These are phyloP conservation scores for Fusarium albosuccineum DNA, from an alignment of 2,329 filamentous ascomycete species.

Conservation along the genomic window DNA sequence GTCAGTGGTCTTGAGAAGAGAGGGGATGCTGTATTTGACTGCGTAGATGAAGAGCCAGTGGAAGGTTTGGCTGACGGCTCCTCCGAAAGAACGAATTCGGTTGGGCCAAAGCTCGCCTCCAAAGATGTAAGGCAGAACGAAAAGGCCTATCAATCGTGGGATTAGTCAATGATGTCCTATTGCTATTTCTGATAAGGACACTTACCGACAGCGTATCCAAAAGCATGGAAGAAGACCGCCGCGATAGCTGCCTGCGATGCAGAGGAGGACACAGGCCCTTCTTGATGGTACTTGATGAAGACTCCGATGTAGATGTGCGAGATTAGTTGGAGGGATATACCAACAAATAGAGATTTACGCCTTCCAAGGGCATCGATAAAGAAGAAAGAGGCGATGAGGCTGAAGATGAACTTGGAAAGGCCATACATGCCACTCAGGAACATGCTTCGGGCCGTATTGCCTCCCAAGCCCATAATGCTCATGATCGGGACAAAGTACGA, in stretches of 20 bases:
- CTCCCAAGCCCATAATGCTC: slow-evolving; percentile 43
- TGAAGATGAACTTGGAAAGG: slow-evolving; percentile 58
- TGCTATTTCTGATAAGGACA: slow-evolving; percentile 3
- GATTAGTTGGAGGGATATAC: slow-evolving; percentile 54
- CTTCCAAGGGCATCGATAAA: slow-evolving; percentile 60
- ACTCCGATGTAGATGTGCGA: slow-evolving; percentile 57
- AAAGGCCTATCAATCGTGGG: slow-evolving; percentile 34
- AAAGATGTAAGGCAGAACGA: slow-evolving; percentile 60
- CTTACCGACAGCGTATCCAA: slow-evolving; percentile 56
- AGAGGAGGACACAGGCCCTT: slow-evolving; percentile 38
- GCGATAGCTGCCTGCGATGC: slow-evolving; percentile 57
- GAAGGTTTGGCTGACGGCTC: slow-evolving; percentile 43
- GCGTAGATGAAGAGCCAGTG: slow-evolving; percentile 56
- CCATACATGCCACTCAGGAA: slow-evolving; percentile 59
- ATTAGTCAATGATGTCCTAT: not conserved
- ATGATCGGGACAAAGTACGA: slow-evolving; percentile 59
- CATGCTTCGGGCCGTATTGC: slow-evolving; percentile 49
- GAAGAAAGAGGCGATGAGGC: slow-evolving; percentile 57
- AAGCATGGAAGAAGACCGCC: slow-evolving; percentile 59
- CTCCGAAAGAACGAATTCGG: slow-evolving; percentile 58
- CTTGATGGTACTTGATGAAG: slow-evolving; percentile 53
- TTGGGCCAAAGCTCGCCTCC: slow-evolving; percentile 61
- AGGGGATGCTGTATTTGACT: slow-evolving; percentile 51
- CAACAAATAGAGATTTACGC: slow-evolving; percentile 53
- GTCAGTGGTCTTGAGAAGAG: slow-evolving; percentile 49